Percentiles rank a stretch among this genome's conserved stretches.
phyloP scores from a whole-genome alignment of 176 grass and related monocot genomes.

The Ensete glaucum region DNA sequence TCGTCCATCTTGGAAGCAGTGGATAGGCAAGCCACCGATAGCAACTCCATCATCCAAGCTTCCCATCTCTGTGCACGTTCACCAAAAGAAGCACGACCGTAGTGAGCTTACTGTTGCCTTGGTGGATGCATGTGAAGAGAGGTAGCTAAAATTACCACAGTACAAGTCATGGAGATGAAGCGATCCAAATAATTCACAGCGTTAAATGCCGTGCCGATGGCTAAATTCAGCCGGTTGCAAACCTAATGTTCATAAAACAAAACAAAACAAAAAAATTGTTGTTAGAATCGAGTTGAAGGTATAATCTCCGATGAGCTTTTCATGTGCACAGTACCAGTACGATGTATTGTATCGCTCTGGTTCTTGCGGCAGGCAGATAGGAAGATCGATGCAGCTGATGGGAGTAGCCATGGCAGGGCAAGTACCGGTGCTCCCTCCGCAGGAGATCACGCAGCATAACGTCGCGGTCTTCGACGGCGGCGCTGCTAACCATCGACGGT shows the following conservation, averaged over 20 bases:
- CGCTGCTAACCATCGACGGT: background rate
- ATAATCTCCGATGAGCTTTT: background rate
- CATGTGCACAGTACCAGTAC: conserved; percentile 28
- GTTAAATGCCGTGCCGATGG: conserved; percentile 34
- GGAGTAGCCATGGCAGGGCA: conserved; percentile 29
- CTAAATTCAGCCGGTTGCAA: conserved; percentile 28
- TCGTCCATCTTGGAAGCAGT: conserved; percentile 76
- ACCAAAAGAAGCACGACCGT: background rate
- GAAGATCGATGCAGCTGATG: conserved; percentile 3
- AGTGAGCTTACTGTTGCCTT: too few species aligned
- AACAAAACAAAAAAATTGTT: background rate
- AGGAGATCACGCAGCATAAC: conserved; percentile 18
- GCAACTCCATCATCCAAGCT: conserved; percentile 81
- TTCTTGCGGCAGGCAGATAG: conserved; percentile 29
- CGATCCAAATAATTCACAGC: conserved; percentile 70
- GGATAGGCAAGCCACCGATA: conserved; percentile 64
- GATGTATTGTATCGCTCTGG: conserved; percentile 48
- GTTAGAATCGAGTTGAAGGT: background rate
- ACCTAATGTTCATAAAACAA: conserved; percentile 28
- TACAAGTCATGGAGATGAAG: conserved; percentile 66
- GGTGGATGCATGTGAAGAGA: background rate
- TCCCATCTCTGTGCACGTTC: conserved; percentile 51
- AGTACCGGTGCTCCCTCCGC: conserved; percentile 32
- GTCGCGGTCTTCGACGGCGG: background rate
- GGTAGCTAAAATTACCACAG: conserved; percentile 20